Base-by-base conservation (phyloP, 2,329 filamentous ascomycete species). In the Phaeophleospora eucalypticola region DNA sequence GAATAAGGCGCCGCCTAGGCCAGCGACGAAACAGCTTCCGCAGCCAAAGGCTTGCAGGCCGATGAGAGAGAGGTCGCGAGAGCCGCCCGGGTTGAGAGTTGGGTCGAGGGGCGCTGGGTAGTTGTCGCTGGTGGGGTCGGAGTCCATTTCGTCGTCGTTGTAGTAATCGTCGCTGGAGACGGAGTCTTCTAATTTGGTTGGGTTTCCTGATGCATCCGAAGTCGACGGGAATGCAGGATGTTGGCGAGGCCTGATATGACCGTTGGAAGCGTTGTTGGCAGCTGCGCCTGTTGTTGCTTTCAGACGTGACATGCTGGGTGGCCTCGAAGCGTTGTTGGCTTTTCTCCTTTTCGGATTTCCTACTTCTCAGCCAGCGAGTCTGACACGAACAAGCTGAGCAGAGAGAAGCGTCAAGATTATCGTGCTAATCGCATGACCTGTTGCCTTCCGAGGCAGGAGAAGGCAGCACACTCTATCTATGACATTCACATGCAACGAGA, bases 21-120 rank as follows among this genome's bases (percentile, higher is more conserved):
- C 63, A 9, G 63, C 40, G 1, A 67, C 59, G 18, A 71, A 58
- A n/a, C 60, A 54, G 24, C 63, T 54, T 16, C 74, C 74, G 1
- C 76, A 57, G 37, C 63, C 54, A 54, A 75, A 76, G 42, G 71
- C 68, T 21, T 73, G 72, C 8, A 71, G 46, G 19, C 68, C 67
- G 52, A 77, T 76, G 56, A 67, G 68, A 17, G 71, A 69, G 16
- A 75, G 68, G 19, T 72, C 72, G 44, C 72, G 70, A 37, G 64
- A 62, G 43, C 71, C 69, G 41, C 62, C 61, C 1, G 71, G 71
- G 17, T 66, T 68, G 48, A 74, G 68, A 12, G 58, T 57, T 9
- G 53, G 49, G 46, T 68, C 64, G 40, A 55, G 53, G 14, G 55
- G 51, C 3, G 59, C 38, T 12, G 49, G 40, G 32, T 43, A 48